Percentiles rank a stretch among this genome's conserved stretches.
These are phyloP conservation scores for Tanacetum coccineum DNA, from an alignment of 129 eudicot species.

Conservation along the genomic window DNA sequence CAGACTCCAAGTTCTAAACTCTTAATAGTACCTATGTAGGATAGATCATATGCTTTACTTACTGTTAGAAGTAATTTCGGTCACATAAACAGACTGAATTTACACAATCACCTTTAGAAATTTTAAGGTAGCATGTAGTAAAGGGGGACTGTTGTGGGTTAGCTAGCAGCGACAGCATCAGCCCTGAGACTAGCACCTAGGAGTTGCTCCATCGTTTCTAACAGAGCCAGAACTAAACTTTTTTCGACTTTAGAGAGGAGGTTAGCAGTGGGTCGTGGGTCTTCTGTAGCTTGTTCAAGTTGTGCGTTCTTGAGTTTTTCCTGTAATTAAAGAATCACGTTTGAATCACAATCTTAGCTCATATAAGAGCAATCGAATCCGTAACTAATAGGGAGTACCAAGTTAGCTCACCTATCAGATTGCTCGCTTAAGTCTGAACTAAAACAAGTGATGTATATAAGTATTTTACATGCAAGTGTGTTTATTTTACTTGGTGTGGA, in stretches of 20 bases:
- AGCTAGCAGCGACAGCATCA: constrained; percentile 81
- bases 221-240: constrained; percentile 32
- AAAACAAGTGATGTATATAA: too few species aligned
- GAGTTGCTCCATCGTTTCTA: constrained; percentile 60
- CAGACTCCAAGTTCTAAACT: constrained; percentile 9
- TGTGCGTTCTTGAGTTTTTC: constrained; percentile 44
- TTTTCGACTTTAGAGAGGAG: constrained; percentile 71
- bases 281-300: constrained; percentile 33
- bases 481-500: too few species aligned
- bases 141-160: constrained; percentile 23
- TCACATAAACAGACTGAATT: constrained; percentile 55
- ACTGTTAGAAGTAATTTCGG: constrained; percentile 58
- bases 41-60: constrained; percentile 30
- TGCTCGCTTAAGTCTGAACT: too few species aligned
- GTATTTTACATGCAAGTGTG: too few species aligned
- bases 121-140: neutral
- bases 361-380: too few species aligned
- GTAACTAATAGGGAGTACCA: too few species aligned
- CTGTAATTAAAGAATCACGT: too few species aligned
- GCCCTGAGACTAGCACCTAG: constrained; percentile 53
- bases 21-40: constrained; percentile 17
- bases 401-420: too few species aligned
- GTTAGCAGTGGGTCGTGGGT: constrained; percentile 52
- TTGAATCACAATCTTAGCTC: too few species aligned
- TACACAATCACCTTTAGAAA: constrained; percentile 31